A percentile compares a stretch with the other conserved stretches of the same genome.
Evolutionary conservation across 441 rosid genomes (phyloP).

Genomic region (Eruca vesicaria): DNA sequence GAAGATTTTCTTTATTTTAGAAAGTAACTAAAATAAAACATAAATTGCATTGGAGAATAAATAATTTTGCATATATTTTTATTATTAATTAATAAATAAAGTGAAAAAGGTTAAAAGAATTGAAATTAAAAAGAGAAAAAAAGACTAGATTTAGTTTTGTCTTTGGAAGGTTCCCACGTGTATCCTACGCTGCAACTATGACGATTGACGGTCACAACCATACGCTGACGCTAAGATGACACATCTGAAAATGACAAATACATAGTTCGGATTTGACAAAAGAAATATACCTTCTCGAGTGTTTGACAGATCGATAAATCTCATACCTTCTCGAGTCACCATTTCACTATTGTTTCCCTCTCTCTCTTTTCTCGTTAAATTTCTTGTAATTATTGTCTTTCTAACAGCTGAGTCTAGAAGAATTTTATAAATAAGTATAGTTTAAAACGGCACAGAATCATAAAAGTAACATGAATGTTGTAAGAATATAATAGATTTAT

Average conservation of each 20-base stretch:
- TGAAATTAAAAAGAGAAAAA: not conserved
- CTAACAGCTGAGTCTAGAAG: not conserved
- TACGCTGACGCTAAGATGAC: conserved; percentile 25
- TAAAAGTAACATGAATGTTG: not conserved
- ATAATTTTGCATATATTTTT: not conserved
- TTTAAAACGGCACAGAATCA: not conserved
- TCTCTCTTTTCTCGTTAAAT: not conserved
- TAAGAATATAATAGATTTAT: not conserved
- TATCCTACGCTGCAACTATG: conserved; percentile 33
- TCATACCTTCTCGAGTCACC: conserved; percentile 11
- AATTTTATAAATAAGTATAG: not conserved
- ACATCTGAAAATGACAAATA: not conserved
- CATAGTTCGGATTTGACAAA: not conserved
- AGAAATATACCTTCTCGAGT: not conserved
- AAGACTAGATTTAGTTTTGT: conserved; percentile 17
- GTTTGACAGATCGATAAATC: not conserved
- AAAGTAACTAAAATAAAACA: not conserved
- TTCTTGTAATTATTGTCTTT: not conserved
- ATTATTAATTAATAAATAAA: not conserved
- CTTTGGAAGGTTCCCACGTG: conserved; percentile 32
- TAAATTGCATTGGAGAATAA: not conserved
- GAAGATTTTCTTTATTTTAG: not conserved
- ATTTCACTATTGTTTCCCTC: not conserved
- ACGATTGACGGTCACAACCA: conserved; percentile 18
- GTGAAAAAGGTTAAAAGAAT: not conserved